These are phyloP conservation scores for Neoboletus brunneissimus DNA, from an alignment of 768 basidiomycete genomes.

Conservation along the genomic window DNA sequence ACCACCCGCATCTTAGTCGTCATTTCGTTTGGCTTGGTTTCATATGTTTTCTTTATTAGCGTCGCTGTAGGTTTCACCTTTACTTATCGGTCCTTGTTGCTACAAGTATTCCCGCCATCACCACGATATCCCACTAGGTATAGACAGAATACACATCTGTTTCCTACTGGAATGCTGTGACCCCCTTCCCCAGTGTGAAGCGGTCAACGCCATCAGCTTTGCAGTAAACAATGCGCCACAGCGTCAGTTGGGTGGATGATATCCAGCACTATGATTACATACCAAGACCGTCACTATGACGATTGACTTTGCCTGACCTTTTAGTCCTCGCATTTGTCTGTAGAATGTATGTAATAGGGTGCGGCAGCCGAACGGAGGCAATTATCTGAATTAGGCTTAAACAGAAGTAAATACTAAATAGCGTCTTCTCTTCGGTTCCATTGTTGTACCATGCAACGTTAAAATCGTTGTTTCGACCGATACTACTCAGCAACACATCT, in stretches of 20 bases:
- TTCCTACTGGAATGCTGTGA: constrained; percentile 15
- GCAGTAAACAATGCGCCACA: neutral
- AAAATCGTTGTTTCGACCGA: neutral
- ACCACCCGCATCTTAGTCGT: constrained; percentile 20
- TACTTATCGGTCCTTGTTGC: constrained; percentile 32
- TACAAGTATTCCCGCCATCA: constrained; percentile 30
- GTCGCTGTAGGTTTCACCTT: constrained; percentile 24
- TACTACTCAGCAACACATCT: neutral
- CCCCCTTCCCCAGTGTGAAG: neutral
- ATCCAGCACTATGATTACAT: neutral
- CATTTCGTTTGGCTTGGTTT: constrained; percentile 18
- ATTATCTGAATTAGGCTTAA: constrained; percentile 21
- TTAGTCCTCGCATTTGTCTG: neutral
- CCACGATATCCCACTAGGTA: constrained; percentile 29
- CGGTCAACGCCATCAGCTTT: too few species aligned
- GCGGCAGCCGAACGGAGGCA: constrained; percentile 13
- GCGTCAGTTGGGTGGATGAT: neutral
- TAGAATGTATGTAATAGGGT: neutral
- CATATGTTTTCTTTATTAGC: constrained; percentile 26
- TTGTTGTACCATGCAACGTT: neutral
- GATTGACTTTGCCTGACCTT: neutral
- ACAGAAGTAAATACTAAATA: constrained; percentile 21
- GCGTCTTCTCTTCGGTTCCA: constrained; percentile 4
- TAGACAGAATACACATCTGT: constrained; percentile 23
- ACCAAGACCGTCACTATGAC: neutral